Base-by-base conservation (phyloP, 331 rosid species). In the Malus hybrid region DNA sequence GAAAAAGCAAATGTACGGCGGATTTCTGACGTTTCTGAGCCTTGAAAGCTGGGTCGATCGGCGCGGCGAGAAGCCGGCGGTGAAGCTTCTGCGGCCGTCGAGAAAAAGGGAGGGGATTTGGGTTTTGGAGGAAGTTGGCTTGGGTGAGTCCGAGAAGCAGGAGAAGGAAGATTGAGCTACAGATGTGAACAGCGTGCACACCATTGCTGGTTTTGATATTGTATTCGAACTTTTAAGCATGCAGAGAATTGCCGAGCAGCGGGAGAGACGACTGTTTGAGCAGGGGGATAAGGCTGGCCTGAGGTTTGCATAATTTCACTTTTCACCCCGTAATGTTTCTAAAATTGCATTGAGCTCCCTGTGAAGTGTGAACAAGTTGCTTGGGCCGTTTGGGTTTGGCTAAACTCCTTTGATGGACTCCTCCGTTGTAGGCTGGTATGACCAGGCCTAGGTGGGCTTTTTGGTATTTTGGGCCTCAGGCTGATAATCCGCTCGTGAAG, bases 1-100 rank as follows among this genome's bases (percentile, higher is more conserved):
- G 84, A 82, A 84, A 83, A 85, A 86, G 84, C 90, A 86, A 78
- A 89, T 46, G 2, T 87, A 76, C 61, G 79, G 68, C 57, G 75
- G 44, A 36, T 50, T 53, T 68, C 84, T 75, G 71, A 18, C 26
- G 20, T 33, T 63, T 53, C 24, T 56, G 26, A 69, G 70, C 69
- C 67, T 19, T 30, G 76, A 73, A 58, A 66, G 32, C 4, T 11
- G 78, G 55, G 60, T 68, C 61, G 72, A 33, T 28, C 36, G 19
- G 57, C 20, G 39, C 13, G 77, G 48, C 64, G 78, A 64, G 15
- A 66, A 36, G 30, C 13, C 14, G 6, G 30, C 1, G 66, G 28
- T 66, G 11, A 80, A 79, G 72, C 70, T 84, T 58, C 52, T 72
- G 64, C 32, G 80, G 55, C 26, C 63, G 48, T 36, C 34, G 63